Conservation (phyloP, 306 rosid genomes). For the Lupinus albus region DNA sequence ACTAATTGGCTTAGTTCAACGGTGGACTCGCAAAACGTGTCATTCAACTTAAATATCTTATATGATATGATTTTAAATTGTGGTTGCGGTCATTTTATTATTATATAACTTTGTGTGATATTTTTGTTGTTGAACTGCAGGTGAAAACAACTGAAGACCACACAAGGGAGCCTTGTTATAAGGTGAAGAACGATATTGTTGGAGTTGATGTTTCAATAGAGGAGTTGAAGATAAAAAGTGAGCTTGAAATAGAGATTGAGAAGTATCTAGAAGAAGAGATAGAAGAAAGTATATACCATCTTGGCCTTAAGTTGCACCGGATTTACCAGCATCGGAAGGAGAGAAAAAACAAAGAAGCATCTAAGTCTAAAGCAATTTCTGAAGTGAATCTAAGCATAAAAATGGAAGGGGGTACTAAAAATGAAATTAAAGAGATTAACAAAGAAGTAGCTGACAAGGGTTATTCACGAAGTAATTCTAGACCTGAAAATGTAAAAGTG, state of each 20-base stretch:
- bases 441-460: slow-evolving; percentile 39
- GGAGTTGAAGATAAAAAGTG: slow-evolving; percentile 63
- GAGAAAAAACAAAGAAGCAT: slow-evolving; percentile 31
- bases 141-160: slow-evolving; percentile 7
- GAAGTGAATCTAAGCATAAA: slow-evolving; percentile 64
- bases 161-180: not conserved
- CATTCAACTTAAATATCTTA: slow-evolving; percentile 5
- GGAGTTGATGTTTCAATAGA: slow-evolving; percentile 44
- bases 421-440: slow-evolving; percentile 60
- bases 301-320: slow-evolving; percentile 63
- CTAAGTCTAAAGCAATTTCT: slow-evolving; percentile 41
- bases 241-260: slow-evolving; percentile 67
- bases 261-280: slow-evolving; percentile 71
- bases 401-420: slow-evolving; percentile 63
- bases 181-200: slow-evolving; percentile 13
- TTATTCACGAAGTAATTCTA: slow-evolving; percentile 35
- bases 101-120: too few species aligned
- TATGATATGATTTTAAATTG: not conserved
- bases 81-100: too few species aligned
- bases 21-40: slow-evolving; percentile 34
- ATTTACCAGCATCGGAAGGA: slow-evolving; percentile 56
- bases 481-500: slow-evolving; percentile 25
- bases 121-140: slow-evolving; percentile 1
- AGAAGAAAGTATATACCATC: slow-evolving; percentile 60
- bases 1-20: slow-evolving; percentile 41